Conservation (phyloP, 2,329 filamentous ascomycete genomes). For the Aspergillus eucalypticola region DNA sequence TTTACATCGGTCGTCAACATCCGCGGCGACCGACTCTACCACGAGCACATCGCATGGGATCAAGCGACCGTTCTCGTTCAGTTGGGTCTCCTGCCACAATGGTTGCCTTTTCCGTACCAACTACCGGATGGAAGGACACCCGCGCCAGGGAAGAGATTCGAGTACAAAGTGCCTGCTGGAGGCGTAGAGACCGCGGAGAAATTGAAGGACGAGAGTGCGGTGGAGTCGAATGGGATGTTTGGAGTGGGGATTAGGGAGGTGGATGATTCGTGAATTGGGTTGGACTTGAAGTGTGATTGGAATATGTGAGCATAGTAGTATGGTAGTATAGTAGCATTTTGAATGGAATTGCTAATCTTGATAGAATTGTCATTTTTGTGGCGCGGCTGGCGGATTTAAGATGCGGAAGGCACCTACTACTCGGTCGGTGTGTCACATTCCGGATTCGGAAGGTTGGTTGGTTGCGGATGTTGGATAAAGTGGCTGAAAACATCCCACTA, state of each 20-base stretch:
- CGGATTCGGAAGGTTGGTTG: no score
- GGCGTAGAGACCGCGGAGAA: slow-evolving; percentile 58
- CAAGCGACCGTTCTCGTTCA: slow-evolving; percentile 64
- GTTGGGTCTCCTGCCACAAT: slow-evolving; percentile 64
- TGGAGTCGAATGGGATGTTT: slow-evolving; percentile 57
- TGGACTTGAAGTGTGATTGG: no score
- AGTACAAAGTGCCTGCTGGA: slow-evolving; percentile 63
- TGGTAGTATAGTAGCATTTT: no score
- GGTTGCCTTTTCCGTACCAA: slow-evolving; percentile 62
- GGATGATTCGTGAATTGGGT: slow-evolving; percentile 13
- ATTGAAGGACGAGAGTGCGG: slow-evolving; percentile 51
- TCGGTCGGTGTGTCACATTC: no score
- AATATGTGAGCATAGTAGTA: no score
- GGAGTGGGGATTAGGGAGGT: slow-evolving; percentile 35
- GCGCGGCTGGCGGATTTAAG: no score
- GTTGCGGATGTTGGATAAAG: no score
- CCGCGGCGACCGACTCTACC: slow-evolving; percentile 66
- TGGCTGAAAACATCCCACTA: no score
- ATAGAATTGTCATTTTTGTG: no score
- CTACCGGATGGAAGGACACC: slow-evolving; percentile 44
- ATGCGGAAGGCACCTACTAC: no score
- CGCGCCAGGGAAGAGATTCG: slow-evolving; percentile 47
- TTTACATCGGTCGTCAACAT: slow-evolving; percentile 67
- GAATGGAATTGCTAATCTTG: no score
- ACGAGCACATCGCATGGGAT: slow-evolving; percentile 73